Conservation (phyloP, 2,329 filamentous ascomycete species). For the Ascosphaera pollenicola region DNA sequence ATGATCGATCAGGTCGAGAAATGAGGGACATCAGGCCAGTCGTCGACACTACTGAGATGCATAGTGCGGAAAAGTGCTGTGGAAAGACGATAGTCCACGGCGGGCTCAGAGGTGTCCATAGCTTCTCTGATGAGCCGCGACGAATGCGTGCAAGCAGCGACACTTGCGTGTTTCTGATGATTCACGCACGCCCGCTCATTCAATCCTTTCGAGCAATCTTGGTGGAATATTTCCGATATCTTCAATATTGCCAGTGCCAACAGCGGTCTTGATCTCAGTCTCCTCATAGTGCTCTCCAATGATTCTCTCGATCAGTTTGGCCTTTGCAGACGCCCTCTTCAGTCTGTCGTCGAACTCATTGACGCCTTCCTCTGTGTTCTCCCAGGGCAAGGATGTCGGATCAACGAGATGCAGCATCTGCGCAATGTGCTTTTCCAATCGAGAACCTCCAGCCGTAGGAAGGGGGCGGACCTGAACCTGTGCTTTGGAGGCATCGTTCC, state of each 20-base stretch:
- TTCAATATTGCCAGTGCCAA: constrained; percentile 24
- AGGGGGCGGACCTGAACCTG: constrained; percentile 19
- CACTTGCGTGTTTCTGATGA: not conserved
- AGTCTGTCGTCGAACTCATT: constrained; percentile 78
- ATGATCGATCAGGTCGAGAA: too few relatives aligned
- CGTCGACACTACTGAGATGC: too few relatives aligned
- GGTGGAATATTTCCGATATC: constrained; percentile 22
- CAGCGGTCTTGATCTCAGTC: constrained; percentile 10
- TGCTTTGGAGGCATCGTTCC: not conserved
- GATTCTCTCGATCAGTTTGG: constrained; percentile 63
- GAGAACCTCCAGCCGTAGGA: constrained; percentile 31
- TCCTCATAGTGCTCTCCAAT: constrained; percentile 25
- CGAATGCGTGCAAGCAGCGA: not conserved
- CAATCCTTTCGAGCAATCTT: constrained; percentile 7
- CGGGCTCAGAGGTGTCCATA: too few relatives aligned
- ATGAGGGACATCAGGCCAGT: too few relatives aligned
- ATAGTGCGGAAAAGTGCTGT: too few relatives aligned
- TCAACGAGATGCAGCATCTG: constrained; percentile 60
- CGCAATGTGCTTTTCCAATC: constrained; percentile 55
- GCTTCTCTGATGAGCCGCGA: not conserved
- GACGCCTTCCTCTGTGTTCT: constrained; percentile 74
- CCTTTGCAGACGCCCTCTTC: constrained; percentile 63
- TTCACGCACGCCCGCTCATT: not conserved
- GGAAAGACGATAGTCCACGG: too few relatives aligned
- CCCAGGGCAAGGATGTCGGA: constrained; percentile 50